Conservation (phyloP, 169 alveolate genomes). For the Eimeria acervulina region DNA sequence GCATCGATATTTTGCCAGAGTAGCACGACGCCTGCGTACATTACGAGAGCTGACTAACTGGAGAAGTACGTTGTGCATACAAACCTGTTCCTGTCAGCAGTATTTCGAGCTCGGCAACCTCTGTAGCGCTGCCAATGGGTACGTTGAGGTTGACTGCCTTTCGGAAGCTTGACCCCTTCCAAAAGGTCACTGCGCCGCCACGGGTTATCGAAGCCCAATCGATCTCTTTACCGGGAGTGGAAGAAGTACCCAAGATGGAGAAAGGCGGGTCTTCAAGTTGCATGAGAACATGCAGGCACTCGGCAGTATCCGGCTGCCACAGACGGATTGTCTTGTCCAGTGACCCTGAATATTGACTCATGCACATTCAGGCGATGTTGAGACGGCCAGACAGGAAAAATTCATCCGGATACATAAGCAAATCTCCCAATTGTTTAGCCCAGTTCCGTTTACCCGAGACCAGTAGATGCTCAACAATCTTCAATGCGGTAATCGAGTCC, state of each 20-base stretch:
- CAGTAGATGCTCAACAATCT: conserved; percentile 36
- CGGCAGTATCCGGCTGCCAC: conserved; percentile 50
- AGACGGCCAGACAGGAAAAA: not conserved
- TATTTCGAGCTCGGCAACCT: conserved; percentile 13
- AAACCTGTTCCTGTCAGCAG: conserved; percentile 67
- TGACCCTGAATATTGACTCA: conserved; percentile 41
- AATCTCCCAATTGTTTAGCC: not conserved
- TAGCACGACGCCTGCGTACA: not conserved
- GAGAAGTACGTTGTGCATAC: not conserved
- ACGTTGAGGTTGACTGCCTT: conserved; percentile 38
- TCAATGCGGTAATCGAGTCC: conserved; percentile 69
- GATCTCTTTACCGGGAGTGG: not conserved
- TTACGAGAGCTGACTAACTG: not conserved
- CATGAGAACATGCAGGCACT: conserved; percentile 52
- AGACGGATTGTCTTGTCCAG: conserved; percentile 58
- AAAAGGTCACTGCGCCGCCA: conserved; percentile 33
- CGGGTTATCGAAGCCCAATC: conserved; percentile 47
- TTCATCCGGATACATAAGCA: not conserved
- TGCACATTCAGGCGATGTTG: not conserved
- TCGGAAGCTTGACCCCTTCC: conserved; percentile 58
- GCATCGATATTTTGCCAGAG: not conserved
- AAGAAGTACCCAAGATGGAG: conserved; percentile 29
- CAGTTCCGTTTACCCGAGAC: conserved; percentile 13
- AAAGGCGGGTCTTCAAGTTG: conserved; percentile 54
- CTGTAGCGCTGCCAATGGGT: conserved; percentile 55